Base-by-base conservation (phyloP, 495 filamentous ascomycete genomes). In the Aspergillus mulundensis region DNA sequence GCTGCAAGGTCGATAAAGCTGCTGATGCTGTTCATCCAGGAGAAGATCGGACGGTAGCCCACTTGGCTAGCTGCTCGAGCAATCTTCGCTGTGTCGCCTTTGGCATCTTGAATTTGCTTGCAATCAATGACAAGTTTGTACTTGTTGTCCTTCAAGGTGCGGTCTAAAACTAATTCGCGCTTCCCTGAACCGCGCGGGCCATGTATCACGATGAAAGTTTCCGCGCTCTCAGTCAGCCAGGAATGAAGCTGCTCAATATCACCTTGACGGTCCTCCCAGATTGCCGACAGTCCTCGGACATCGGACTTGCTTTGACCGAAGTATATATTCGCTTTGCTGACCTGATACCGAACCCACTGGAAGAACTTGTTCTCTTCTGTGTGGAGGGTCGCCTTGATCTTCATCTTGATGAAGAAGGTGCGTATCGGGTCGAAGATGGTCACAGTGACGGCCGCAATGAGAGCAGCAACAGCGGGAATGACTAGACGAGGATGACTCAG, bases 151-250 rank as follows among this genome's bases (percentile, higher is more conserved):
- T 88, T 82, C 16, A 98, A 77, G 0, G 90, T 86, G 60, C 91
- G 89, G 57, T 95, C 88, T 25, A 97, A 56, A 5, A 97, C 85
- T 0, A 97, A 74, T 60, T 96, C 93, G 53, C 80, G 85, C 69
- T 96, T 96, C 1, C 94, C 95, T 0, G 90, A 95, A 7, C 94
- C 95, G 19, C 90, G 83, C 7, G 94, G 93, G 0, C 94, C 94
- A 64, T 96, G 89, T 11, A 98, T 81, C 23, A 98, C 87, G 58
- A 97, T 94, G 68, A 98, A 97, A 0, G 92, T 97, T 43, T 92
- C 89, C 1, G 83, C 82, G 1, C 87, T 89, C 62, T 97, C 94
- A 51, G 87, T 83, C 5, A 98, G 72, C 89, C 90, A 95, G n/a
- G 83, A 84, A 53, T 85, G 85, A 10, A 98, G 80, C 60, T 89